Evolutionary conservation across 176 grass and related monocot species (phyloP).

Genomic region (Dendrocalamus sinicus): DNA sequence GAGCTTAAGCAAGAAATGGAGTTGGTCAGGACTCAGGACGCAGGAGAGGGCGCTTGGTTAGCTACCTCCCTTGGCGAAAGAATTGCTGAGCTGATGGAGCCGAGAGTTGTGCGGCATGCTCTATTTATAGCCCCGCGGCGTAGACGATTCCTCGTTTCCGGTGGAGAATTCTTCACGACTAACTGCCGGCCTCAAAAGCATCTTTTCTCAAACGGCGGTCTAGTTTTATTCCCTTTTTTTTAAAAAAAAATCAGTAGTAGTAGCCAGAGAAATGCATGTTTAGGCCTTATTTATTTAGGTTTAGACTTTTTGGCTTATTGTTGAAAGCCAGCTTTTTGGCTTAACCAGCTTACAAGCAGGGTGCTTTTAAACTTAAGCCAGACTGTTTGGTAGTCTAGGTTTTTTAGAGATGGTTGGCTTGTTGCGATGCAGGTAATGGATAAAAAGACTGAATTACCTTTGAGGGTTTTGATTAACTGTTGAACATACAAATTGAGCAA

Average conservation of each 20-base stretch:
- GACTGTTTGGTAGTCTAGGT: too few relatives aligned
- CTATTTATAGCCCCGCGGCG: slow-evolving; percentile 39
- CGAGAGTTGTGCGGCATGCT: not conserved
- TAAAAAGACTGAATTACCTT: too few relatives aligned
- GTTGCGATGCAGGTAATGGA: too few relatives aligned
- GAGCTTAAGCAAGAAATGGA: not conserved
- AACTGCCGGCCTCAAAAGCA: slow-evolving; percentile 22
- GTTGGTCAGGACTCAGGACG: not conserved
- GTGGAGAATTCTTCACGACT: not conserved
- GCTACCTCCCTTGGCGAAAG: not conserved
- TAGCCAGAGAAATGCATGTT: not conserved
- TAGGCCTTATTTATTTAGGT: too few relatives aligned
- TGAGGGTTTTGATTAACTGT: too few relatives aligned
- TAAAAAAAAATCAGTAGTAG: not conserved
- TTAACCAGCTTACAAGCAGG: too few relatives aligned
- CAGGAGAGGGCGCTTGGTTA: not conserved
- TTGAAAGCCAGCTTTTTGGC: too few relatives aligned
- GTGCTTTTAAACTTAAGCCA: too few relatives aligned
- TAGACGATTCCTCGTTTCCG: slow-evolving; percentile 2
- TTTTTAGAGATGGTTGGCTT: too few relatives aligned
- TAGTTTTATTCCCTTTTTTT: not conserved
- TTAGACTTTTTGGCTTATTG: too few relatives aligned
- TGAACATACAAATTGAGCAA: too few relatives aligned
- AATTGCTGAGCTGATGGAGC: slow-evolving; percentile 14
- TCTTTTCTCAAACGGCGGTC: slow-evolving; percentile 1